Base-by-base conservation (phyloP, 2,329 filamentous ascomycete genomes). In the Cryphonectria carpinicola region DNA sequence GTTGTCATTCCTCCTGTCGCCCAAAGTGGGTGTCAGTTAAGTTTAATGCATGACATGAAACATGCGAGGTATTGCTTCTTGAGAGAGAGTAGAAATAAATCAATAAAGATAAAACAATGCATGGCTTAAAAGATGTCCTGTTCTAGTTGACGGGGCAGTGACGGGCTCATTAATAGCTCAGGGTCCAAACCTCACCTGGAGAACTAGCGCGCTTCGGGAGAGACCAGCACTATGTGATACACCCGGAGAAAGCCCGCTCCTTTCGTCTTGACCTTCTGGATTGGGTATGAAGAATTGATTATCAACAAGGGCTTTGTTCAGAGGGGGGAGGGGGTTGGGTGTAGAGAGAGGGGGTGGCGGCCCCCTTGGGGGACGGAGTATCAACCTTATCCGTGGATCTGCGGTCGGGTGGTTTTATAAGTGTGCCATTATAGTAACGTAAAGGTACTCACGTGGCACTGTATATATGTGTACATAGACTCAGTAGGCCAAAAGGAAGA, bases 201-300 rank as follows among this genome's bases (percentile, higher is more conserved):
- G 7, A 17, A 35, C 60, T 62, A 62, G 60, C 25, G 60, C 25
- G 60, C 61, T 43, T 14, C 61, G 46, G n/a, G 61, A 64, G 37
- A 11, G 61, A 28, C 61, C 22, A 43, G n/a, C 25, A 64, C 39
- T 28, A 28, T 63, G 14, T 13, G 25, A 58, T 58, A 17, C 61
- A 43, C n/a, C 61, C 61, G 61, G 61, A 64, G n/a, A 46, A 25
- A 25, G 1, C 61, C 61, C 61, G 61, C 6, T 28, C 37, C 17
- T 19, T 41, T 39, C 61, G 61, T 64, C 61, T 64, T 65, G 41
- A 65, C 63, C 63, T 65, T 35, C 63, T 65, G 43, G 14, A 49
- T 65, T 65, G 7, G 63, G 63, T 22, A 37, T 32, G 63, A 39
- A 11, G 22, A n/a, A n/a, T 39, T 11, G 58, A 61, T 39, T 35